Percentiles rank a stretch among this genome's conserved stretches.
phyloP scores from a whole-genome alignment of 331 rosid genomes.

The Spiraea crenata region DNA sequence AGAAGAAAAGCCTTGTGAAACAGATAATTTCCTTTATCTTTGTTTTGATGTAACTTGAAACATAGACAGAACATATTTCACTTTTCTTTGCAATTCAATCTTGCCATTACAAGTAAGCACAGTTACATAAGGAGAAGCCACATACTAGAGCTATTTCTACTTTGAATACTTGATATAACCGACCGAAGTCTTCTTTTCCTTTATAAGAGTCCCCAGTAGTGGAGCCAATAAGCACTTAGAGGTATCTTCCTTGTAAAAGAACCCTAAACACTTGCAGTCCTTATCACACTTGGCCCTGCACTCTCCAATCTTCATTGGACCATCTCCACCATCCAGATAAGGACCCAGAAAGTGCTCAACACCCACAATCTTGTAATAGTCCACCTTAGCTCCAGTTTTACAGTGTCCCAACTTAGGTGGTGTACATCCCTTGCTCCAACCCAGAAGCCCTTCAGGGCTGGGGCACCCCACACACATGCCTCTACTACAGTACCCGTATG shows the following conservation, averaged over 20 bases:
- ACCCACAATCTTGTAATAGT: constrained; percentile 29
- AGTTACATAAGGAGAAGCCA: neutral
- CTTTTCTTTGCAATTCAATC: neutral
- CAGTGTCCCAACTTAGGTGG: constrained; percentile 32
- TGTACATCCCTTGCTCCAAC: constrained; percentile 35
- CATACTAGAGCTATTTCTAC: neutral
- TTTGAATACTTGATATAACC: constrained; percentile 22
- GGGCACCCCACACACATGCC: constrained; percentile 40
- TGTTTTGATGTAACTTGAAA: neutral
- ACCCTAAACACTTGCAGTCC: constrained; percentile 38
- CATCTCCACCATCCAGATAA: constrained; percentile 26
- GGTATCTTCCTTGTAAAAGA: constrained; percentile 15
- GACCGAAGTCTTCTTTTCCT: constrained; percentile 11
- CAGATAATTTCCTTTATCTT: neutral
- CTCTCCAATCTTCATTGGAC: constrained; percentile 28
- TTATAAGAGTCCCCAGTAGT: constrained; percentile 19
- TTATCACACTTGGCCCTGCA: constrained; percentile 34
- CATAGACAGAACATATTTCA: neutral
- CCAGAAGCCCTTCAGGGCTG: constrained; percentile 27
- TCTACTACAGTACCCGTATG: constrained; percentile 27
- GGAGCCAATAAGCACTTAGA: constrained; percentile 28
- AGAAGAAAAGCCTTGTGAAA: neutral
- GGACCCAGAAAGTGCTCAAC: constrained; percentile 35
- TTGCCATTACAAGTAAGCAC: neutral
- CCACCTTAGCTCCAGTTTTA: constrained; percentile 3